Percentiles rank a stretch among this genome's conserved stretches.
These are phyloP conservation scores for Tubosaeta sp. DNA, from an alignment of 768 basidiomycete genomes.

Conservation along the genomic window DNA sequence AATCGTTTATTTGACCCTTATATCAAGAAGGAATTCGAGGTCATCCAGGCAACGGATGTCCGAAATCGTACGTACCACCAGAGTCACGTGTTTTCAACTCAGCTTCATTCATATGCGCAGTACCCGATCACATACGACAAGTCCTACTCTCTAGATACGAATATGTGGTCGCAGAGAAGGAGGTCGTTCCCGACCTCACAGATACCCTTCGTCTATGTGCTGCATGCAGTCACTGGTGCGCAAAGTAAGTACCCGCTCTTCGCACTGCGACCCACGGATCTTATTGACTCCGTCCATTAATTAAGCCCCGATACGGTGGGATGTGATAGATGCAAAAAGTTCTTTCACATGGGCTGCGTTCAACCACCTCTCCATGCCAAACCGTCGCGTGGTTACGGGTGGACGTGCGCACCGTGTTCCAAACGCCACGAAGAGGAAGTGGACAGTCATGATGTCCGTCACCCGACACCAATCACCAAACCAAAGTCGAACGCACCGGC, in stretches of 20 bases:
- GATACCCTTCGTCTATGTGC: slow-evolving; percentile 82
- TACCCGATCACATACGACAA: slow-evolving; percentile 77
- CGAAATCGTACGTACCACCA: slow-evolving; percentile 68
- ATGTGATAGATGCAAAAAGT: slow-evolving; percentile 88
- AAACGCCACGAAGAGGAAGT: slow-evolving; percentile 83
- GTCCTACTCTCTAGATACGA: slow-evolving; percentile 81
- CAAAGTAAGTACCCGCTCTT: slow-evolving; percentile 54
- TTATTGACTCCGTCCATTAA: slow-evolving; percentile 23
- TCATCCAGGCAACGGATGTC: slow-evolving; percentile 81
- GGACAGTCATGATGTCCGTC: slow-evolving; percentile 67
- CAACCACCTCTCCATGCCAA: slow-evolving; percentile 88
- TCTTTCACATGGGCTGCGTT: slow-evolving; percentile 94
- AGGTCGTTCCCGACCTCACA: slow-evolving; percentile 85
- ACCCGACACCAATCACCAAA: slow-evolving; percentile 48
- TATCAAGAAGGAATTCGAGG: slow-evolving; percentile 97
- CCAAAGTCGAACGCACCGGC: slow-evolving; percentile 71
- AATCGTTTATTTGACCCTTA: slow-evolving; percentile 94
- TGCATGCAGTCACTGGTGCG: slow-evolving; percentile 85
- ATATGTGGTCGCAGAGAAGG: slow-evolving; percentile 93
- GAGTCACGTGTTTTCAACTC: slow-evolving; percentile 18
- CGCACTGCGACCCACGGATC: slow-evolving; percentile 11
- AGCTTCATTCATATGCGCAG: slow-evolving; percentile 36
- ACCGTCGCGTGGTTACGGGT: slow-evolving; percentile 93
- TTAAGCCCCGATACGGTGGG: slow-evolving; percentile 77
- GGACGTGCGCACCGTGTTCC: slow-evolving; percentile 95